Evolutionary conservation across 495 filamentous ascomycete genomes (phyloP).

Genomic region (Xylaria castorea): DNA sequence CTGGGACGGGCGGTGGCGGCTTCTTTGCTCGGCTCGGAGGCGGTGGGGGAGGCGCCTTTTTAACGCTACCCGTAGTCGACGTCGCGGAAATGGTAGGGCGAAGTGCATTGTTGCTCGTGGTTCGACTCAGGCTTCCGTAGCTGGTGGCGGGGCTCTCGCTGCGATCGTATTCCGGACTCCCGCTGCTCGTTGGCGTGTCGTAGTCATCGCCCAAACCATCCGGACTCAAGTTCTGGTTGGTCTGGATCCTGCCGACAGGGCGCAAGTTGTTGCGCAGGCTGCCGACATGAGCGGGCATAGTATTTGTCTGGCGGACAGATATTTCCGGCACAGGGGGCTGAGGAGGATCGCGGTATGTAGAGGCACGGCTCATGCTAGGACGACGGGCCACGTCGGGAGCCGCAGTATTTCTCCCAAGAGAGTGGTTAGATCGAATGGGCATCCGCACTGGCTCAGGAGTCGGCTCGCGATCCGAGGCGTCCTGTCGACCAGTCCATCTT

Average conservation of each 20-base stretch:
- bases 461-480: slow-evolving; percentile 44
- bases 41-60: slow-evolving; percentile 81
- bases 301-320: slow-evolving; percentile 39
- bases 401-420: slow-evolving; percentile 51
- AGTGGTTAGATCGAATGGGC: slow-evolving; percentile 63
- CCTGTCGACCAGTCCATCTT: slow-evolving; percentile 41
- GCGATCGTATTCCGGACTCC: slow-evolving; percentile 64
- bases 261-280: slow-evolving; percentile 50
- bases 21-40: slow-evolving; percentile 84
- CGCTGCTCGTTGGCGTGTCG: slow-evolving; percentile 66
- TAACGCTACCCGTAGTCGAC: slow-evolving; percentile 41
- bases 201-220: slow-evolving; percentile 70
- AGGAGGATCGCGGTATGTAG: slow-evolving; percentile 44
- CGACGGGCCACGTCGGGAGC: slow-evolving; percentile 54
- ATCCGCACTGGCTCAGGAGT: slow-evolving; percentile 58
- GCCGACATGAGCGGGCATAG: slow-evolving; percentile 42
- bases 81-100: slow-evolving; percentile 51
- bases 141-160: slow-evolving; percentile 70
- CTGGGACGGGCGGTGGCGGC: slow-evolving; percentile 68
- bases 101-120: slow-evolving; percentile 55
- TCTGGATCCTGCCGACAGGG: slow-evolving; percentile 49
- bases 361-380: slow-evolving; percentile 47
- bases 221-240: slow-evolving; percentile 62
- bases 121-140: slow-evolving; percentile 64
- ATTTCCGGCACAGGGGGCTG: slow-evolving; percentile 40